Conservation (phyloP, 2,329 filamentous ascomycete species). For the Geoglossum cookeanum region DNA sequence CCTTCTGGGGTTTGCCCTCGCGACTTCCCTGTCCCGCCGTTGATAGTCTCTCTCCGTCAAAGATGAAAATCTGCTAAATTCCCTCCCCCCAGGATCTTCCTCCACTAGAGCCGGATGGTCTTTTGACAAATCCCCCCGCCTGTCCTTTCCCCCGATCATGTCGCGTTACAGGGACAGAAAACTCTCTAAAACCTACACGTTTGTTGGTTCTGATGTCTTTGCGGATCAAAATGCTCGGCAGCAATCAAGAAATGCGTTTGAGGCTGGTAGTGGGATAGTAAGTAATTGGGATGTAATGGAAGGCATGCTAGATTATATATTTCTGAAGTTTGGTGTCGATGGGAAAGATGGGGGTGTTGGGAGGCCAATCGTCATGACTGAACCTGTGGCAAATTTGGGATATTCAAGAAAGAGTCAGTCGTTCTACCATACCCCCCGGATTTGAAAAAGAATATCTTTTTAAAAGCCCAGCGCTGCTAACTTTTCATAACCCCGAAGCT, state of each 20-base stretch:
- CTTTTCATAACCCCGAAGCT: slow-evolving; percentile 30
- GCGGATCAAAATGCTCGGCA: slow-evolving; percentile 83
- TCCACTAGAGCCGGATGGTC: slow-evolving; percentile 89
- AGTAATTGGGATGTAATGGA: slow-evolving; percentile 98
- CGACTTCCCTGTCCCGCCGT: slow-evolving; percentile 1
- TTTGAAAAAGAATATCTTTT: no score
- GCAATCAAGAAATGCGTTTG: slow-evolving; percentile 80
- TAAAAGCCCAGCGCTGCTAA: not conserved
- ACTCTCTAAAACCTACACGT: slow-evolving; percentile 74
- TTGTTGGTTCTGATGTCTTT: slow-evolving; percentile 83
- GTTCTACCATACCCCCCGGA: not conserved
- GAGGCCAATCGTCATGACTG: slow-evolving; percentile 83
- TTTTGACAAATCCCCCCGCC: slow-evolving; percentile 64
- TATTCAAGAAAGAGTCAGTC: slow-evolving; percentile 72
- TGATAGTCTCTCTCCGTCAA: slow-evolving; percentile 8
- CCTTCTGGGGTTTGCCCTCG: not conserved
- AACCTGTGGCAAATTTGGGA: slow-evolving; percentile 75
- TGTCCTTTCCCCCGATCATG: slow-evolving; percentile 75
- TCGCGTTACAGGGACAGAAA: slow-evolving; percentile 92
- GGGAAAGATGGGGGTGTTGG: slow-evolving; percentile 55
- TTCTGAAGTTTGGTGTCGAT: slow-evolving; percentile 82
- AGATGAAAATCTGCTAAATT: not conserved
- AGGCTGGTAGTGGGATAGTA: slow-evolving; percentile 74
- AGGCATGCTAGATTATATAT: slow-evolving; percentile 81
- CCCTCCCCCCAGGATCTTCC: slow-evolving; percentile 48